phyloP scores from a whole-genome alignment of 371 early-diverging fungal genomes.

The Dichotomocladium elegans region DNA sequence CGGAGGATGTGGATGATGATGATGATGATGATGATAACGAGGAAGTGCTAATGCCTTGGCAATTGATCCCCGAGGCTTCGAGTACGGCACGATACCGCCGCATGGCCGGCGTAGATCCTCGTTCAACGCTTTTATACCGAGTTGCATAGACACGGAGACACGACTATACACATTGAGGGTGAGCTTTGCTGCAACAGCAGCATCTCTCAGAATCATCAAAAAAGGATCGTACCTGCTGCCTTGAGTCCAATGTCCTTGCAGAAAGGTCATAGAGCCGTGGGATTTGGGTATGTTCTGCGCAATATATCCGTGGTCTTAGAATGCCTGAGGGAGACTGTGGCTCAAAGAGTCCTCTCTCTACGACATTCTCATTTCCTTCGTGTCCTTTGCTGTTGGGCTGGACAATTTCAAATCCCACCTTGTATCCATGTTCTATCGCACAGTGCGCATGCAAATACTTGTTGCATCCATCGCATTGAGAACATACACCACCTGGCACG shows the following conservation, averaged over 20 bases:
- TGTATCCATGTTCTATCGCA: slow-evolving; percentile 41
- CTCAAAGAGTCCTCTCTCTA: slow-evolving; percentile 14
- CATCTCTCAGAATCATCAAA: too few relatives aligned
- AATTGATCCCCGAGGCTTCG: not conserved
- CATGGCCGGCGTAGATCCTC: slow-evolving; percentile 35
- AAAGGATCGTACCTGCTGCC: too few relatives aligned
- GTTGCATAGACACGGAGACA: slow-evolving; percentile 20
- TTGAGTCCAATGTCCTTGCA: too few relatives aligned
- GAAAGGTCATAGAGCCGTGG: too few relatives aligned
- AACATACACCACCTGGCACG: slow-evolving; percentile 34
- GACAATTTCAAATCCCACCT: slow-evolving; percentile 40
- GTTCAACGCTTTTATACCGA: slow-evolving; percentile 23
- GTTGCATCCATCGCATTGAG: slow-evolving; percentile 37
- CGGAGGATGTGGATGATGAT: not conserved
- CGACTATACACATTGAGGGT: slow-evolving; percentile 19
- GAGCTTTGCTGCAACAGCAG: not conserved
- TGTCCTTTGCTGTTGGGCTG: not conserved
- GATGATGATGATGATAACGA: slow-evolving; percentile 3
- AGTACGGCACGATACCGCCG: slow-evolving; percentile 13
- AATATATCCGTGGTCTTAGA: slow-evolving; percentile 53
- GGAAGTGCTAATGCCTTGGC: not conserved
- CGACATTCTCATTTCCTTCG: not conserved
- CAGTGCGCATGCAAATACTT: slow-evolving; percentile 43
- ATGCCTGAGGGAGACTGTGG: slow-evolving; percentile 28
- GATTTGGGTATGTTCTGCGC: slow-evolving; percentile 44